These are phyloP conservation scores for Trichoderma sp. DNA, from an alignment of 2,329 filamentous ascomycete species.

Conservation along the genomic window DNA sequence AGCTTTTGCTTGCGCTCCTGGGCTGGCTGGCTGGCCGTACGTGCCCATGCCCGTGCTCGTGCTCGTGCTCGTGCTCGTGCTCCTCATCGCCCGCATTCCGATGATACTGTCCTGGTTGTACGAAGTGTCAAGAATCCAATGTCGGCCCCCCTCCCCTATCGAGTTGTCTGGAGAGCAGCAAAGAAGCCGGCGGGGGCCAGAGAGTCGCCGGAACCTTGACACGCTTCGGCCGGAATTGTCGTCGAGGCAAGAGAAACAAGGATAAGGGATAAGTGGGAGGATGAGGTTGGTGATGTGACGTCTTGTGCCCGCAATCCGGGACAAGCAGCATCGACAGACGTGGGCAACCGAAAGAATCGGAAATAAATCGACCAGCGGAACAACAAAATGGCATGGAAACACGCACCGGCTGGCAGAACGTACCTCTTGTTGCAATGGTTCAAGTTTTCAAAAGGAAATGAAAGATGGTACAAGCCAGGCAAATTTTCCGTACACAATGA, in stretches of 20 bases:
- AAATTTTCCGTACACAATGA: conserved; percentile 1
- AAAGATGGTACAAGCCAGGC: background rate
- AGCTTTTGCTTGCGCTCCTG: background rate
- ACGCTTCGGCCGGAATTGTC: background rate
- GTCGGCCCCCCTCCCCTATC: background rate
- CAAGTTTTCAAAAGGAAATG: background rate
- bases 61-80: conserved; percentile 6
- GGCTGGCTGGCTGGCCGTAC: background rate
- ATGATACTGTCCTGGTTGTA: conserved; percentile 11
- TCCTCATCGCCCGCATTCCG: conserved; percentile 6
- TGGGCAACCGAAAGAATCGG: background rate
- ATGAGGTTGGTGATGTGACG: no score
- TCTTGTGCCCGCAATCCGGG: background rate
- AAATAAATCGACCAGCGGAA: background rate
- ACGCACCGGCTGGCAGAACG: background rate
- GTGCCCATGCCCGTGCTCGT: background rate
- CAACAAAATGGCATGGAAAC: background rate
- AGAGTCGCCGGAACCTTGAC: background rate
- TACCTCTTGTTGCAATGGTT: conserved; percentile 12
- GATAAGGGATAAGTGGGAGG: background rate
- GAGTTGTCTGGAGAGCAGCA: background rate
- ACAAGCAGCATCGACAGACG: background rate
- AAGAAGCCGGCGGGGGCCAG: background rate
- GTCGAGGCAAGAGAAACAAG: background rate
- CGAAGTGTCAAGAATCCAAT: background rate